These are phyloP conservation scores for Hsuehochloa calcarea DNA, from an alignment of 176 grass and related monocot genomes.

Conservation along the genomic window DNA sequence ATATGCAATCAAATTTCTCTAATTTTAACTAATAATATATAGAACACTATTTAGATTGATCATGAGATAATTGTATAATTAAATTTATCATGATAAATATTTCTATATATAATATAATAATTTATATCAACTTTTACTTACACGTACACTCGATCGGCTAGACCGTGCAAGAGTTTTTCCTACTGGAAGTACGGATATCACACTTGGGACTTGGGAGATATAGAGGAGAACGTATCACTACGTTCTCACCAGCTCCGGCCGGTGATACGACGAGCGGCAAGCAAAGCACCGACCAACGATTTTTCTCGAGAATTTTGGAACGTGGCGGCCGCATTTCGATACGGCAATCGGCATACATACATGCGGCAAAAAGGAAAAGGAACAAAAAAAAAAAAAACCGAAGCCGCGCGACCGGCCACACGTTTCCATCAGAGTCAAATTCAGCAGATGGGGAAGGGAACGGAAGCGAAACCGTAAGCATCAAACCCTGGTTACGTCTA, in stretches of 20 bases:
- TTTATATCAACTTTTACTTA: too few relatives aligned
- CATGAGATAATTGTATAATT: too few relatives aligned
- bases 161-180: not conserved
- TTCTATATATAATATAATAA: too few relatives aligned
- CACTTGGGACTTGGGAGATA: not conserved
- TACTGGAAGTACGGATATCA: not conserved
- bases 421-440: constrained; percentile 40
- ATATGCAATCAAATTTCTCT: too few relatives aligned
- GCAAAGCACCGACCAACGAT: not conserved
- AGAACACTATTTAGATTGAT: too few relatives aligned
- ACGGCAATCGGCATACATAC: not conserved
- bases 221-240: not conserved
- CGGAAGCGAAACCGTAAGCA: constrained; percentile 20
- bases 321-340: not conserved
- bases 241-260: not conserved
- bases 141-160: not conserved
- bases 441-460: not conserved
- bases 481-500: constrained; percentile 2
- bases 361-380: too few relatives aligned
- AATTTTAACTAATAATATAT: too few relatives aligned
- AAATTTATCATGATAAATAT: too few relatives aligned
- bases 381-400: too few relatives aligned
- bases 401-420: not conserved
- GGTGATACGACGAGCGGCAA: not conserved
- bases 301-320: not conserved